phyloP scores from a whole-genome alignment of 2,329 filamentous ascomycete species.

The Fusarium nygamai region DNA sequence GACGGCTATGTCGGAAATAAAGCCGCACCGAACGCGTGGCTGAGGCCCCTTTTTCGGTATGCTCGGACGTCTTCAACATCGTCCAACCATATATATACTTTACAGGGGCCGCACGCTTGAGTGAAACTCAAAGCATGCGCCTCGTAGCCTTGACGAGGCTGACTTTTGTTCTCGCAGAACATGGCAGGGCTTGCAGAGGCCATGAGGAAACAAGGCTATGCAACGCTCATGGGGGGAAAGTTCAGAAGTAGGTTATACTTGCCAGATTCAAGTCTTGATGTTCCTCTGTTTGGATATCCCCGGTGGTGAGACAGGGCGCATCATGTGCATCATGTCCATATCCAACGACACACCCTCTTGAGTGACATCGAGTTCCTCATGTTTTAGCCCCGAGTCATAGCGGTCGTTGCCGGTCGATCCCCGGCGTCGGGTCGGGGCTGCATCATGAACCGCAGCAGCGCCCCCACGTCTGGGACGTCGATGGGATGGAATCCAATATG shows the following conservation, averaged over 20 bases:
- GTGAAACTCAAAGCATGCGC: not conserved
- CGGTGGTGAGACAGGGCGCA: not conserved
- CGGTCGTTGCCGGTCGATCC: slow-evolving; percentile 27
- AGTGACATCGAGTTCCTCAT: not conserved
- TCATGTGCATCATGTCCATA: not conserved
- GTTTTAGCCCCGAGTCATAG: slow-evolving; percentile 14
- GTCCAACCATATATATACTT: not conserved
- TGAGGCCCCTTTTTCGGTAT: not conserved
- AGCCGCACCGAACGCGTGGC: not conserved
- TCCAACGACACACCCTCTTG: not conserved
- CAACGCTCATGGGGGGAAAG: not conserved
- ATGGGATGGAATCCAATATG: not conserved
- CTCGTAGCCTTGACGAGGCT: not conserved
- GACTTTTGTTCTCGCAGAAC: not conserved
- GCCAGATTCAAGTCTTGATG: not conserved
- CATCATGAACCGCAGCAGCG: not conserved
- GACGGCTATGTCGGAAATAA: not conserved
- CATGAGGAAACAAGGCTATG: not conserved
- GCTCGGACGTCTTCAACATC: not conserved
- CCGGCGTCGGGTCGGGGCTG: not conserved
- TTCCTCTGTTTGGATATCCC: not conserved
- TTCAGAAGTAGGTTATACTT: not conserved
- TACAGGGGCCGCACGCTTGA: not conserved
- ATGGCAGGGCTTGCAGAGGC: not conserved
- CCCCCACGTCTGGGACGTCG: not conserved